A percentile compares a stretch with the other conserved stretches of the same genome.
These are phyloP conservation scores for Vigna reflexopilosa DNA, from an alignment of 306 rosid genomes.

Conservation along the genomic window DNA sequence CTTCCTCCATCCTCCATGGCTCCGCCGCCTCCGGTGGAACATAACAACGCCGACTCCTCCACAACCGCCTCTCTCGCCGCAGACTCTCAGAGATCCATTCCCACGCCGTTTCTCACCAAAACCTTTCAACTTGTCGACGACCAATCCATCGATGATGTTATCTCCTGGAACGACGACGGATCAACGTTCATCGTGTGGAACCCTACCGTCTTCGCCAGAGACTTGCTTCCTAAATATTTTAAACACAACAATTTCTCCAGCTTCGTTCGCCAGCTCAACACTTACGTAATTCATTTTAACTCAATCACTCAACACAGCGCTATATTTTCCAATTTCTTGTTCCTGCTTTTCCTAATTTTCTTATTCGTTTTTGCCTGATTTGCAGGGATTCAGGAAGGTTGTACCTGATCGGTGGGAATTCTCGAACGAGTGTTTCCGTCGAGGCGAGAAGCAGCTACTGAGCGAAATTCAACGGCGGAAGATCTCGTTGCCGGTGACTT, in stretches of 20 bases:
- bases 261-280: conserved; percentile 94
- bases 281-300: conserved; percentile 63
- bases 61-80: conserved; percentile 30
- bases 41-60: conserved; percentile 42
- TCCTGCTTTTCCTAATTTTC: background rate
- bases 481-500: conserved; percentile 38
- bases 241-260: conserved; percentile 96
- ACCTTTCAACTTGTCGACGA: conserved; percentile 84
- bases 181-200: conserved; percentile 93
- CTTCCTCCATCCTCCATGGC: conserved; percentile 51
- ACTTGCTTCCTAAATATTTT: conserved; percentile 83
- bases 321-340: background rate
- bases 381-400: conserved; percentile 83
- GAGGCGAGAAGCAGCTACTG: conserved; percentile 71
- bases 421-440: conserved; percentile 74
- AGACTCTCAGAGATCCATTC: conserved; percentile 61
- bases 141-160: conserved; percentile 70
- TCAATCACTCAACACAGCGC: background rate
- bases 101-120: conserved; percentile 88
- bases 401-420: conserved; percentile 97
- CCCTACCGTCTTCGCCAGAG: conserved; percentile 86
- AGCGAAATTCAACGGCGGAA: conserved; percentile 86
- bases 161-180: conserved; percentile 94
- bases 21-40: conserved; percentile 55
- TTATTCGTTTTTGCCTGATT: background rate